phyloP scores from a whole-genome alignment of 768 basidiomycete genomes.

The Mrakia blollopis region DNA sequence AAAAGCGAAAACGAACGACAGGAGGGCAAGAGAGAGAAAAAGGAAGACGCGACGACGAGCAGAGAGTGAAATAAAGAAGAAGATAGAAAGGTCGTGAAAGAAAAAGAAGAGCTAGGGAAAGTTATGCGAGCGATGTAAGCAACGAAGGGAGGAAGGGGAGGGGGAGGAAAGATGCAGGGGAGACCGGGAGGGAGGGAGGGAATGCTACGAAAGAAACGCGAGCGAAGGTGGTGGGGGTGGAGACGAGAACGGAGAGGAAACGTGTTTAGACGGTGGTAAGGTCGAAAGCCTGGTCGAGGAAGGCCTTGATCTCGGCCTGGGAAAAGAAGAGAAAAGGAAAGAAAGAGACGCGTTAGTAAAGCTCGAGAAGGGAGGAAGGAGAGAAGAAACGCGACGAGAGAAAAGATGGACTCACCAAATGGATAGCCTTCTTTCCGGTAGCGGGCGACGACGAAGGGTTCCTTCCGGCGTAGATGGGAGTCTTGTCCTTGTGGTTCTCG shows the following conservation, averaged over 20 bases:
- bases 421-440: slow-evolving; percentile 71
- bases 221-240: not conserved
- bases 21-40: not conserved
- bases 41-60: not conserved
- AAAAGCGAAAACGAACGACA: not conserved
- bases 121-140: not conserved
- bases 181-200: not conserved
- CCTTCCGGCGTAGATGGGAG: slow-evolving; percentile 85
- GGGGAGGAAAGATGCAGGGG: not conserved
- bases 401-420: slow-evolving; percentile 13
- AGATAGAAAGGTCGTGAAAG: not conserved
- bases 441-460: slow-evolving; percentile 87
- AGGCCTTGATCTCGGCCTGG: slow-evolving; percentile 83
- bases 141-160: not conserved
- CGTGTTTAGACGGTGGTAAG: not conserved
- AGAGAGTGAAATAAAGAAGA: not conserved
- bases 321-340: slow-evolving; percentile 55
- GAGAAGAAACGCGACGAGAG: too few relatives aligned
- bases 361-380: not conserved
- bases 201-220: not conserved
- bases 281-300: slow-evolving; percentile 50
- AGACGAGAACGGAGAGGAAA: not conserved
- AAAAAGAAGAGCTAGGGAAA: not conserved
- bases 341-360: slow-evolving; percentile 32
- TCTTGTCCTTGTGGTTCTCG: slow-evolving; percentile 82